phyloP scores from a whole-genome alignment of 2,329 filamentous ascomycete species.

The Stagonosporopsis vannaccii region DNA sequence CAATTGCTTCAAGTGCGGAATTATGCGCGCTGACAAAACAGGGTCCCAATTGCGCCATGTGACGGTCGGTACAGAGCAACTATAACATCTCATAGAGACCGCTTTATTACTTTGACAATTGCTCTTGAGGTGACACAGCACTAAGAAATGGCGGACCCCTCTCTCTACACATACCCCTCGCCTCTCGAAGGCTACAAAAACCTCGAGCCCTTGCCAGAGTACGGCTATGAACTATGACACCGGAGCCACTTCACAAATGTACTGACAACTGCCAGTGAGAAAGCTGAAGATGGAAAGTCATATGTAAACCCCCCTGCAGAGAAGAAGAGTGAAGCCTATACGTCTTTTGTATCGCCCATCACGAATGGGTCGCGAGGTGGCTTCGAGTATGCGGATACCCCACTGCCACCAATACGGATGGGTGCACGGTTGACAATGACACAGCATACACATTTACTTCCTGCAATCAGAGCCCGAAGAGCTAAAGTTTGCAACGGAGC shows the following conservation, averaged over 20 bases:
- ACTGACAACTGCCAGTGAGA: slow-evolving; percentile 56
- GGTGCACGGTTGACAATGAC: slow-evolving; percentile 12
- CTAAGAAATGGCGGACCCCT: slow-evolving; percentile 50
- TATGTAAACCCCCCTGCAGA: slow-evolving; percentile 70
- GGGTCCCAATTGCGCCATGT: slow-evolving; percentile 8
- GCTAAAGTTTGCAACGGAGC: slow-evolving; percentile 69
- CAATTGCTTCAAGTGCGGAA: slow-evolving; percentile 4
- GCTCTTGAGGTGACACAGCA: slow-evolving; percentile 17
- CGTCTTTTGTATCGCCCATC: slow-evolving; percentile 72
- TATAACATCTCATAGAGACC: neutral
- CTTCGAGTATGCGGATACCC: slow-evolving; percentile 67
- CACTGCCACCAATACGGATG: too few relatives aligned
- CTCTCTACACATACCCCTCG: slow-evolving; percentile 60
- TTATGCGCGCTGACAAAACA: slow-evolving; percentile 18
- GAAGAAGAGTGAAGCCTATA: slow-evolving; percentile 72
- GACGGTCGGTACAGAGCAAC: neutral
- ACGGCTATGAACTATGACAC: slow-evolving; percentile 11
- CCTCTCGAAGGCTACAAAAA: slow-evolving; percentile 66
- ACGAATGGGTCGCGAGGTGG: slow-evolving; percentile 71
- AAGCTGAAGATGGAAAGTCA: slow-evolving; percentile 77
- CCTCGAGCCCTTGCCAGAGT: slow-evolving; percentile 62
- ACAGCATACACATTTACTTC: slow-evolving; percentile 79
- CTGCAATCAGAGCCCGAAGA: slow-evolving; percentile 69
- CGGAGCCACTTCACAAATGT: neutral
- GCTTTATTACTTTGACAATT: neutral